phyloP scores from a whole-genome alignment of 2,329 filamentous ascomycete genomes.

The Teratosphaeria gauchensis region DNA sequence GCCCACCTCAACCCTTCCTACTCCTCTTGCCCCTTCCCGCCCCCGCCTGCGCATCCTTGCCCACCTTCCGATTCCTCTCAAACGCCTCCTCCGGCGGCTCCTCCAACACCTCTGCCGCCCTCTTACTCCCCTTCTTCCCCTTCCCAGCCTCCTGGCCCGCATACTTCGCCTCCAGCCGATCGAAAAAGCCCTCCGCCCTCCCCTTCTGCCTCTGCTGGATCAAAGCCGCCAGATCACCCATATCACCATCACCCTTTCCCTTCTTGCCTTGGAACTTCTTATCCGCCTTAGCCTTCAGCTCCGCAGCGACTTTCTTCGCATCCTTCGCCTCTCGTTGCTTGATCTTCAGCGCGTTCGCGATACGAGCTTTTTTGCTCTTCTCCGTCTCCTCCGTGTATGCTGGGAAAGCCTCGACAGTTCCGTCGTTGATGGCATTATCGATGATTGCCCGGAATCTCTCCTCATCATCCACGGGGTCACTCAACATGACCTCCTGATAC shows the following conservation, averaged over 20 bases:
- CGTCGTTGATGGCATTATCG: slow-evolving; percentile 63
- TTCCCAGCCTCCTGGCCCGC: slow-evolving; percentile 28
- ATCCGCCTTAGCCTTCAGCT: slow-evolving; percentile 62
- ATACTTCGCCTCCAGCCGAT: slow-evolving; percentile 70
- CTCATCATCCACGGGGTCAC: slow-evolving; percentile 74
- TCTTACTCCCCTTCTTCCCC: slow-evolving; percentile 40
- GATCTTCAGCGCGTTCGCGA: slow-evolving; percentile 54
- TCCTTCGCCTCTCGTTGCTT: slow-evolving; percentile 53
- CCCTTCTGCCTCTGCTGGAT: slow-evolving; percentile 63
- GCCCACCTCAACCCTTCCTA: not conserved
- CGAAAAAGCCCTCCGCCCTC: slow-evolving; percentile 54
- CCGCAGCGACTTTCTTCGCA: slow-evolving; percentile 64
- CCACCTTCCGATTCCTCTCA: slow-evolving; percentile 32
- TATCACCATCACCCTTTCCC: slow-evolving; percentile 29
- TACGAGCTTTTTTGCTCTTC: slow-evolving; percentile 29
- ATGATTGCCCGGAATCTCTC: slow-evolving; percentile 74
- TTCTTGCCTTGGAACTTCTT: slow-evolving; percentile 47
- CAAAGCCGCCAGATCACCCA: slow-evolving; percentile 55
- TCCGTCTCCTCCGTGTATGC: slow-evolving; percentile 64
- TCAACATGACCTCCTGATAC: slow-evolving; percentile 80
- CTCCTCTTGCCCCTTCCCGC: not conserved
- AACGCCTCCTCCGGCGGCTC: slow-evolving; percentile 58
- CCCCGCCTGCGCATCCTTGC: slow-evolving; percentile 7
- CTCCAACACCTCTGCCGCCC: slow-evolving; percentile 41
- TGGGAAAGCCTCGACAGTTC: slow-evolving; percentile 56